Evolutionary conservation across 306 rosid species (phyloP), one percentile per base, ranked within the genome.

Genomic region (Fragaria vesca): DNA sequence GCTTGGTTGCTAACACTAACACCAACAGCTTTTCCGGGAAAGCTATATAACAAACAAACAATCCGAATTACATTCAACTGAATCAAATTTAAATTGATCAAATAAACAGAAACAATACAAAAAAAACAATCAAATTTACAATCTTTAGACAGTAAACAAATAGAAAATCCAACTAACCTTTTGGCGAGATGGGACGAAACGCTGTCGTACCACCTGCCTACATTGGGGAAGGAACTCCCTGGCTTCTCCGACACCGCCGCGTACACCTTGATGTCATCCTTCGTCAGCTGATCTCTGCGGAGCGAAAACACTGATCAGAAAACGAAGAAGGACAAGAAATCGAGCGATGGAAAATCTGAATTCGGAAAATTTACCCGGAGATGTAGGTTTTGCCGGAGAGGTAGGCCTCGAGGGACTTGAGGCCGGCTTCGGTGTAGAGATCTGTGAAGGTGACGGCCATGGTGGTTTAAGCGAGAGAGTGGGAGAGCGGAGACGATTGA

Each of bases 371-470:
- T 66, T 68, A 93, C 97, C 97, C 93, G 63, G 95, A 91, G 43
- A 93, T 84, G 81, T 85, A 93, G 67, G 92, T 28, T 60, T 93
- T 93, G 12, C 91, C 92, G 69, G 93, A 79, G 30, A 93, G 95
- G 79, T 85, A 86, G 4, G 74, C 80, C 43, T 93, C 81, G 24
- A 91, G 98, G 77, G 93, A 80, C 70, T 93, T 93, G 88, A 93
- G 85, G 4, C 97, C 98, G 7, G 86, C 77, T 26, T 93, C 90
- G 28, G 97, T 79, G 90, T 93, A 89, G 65, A 93, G 98, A 90
- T 91, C 90, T 75, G 97, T 85, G 84, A 93, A 91, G 65, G 95
- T 86, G 73, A 87, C 81, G n/a, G 98, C 97, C 97, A 93, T 93
- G 72, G 68, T 16, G 46, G 21, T 17, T 38, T 20, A 15, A n/a